Conservation (phyloP, 2,329 filamentous ascomycete genomes). For the Colletotrichum acutatum region DNA sequence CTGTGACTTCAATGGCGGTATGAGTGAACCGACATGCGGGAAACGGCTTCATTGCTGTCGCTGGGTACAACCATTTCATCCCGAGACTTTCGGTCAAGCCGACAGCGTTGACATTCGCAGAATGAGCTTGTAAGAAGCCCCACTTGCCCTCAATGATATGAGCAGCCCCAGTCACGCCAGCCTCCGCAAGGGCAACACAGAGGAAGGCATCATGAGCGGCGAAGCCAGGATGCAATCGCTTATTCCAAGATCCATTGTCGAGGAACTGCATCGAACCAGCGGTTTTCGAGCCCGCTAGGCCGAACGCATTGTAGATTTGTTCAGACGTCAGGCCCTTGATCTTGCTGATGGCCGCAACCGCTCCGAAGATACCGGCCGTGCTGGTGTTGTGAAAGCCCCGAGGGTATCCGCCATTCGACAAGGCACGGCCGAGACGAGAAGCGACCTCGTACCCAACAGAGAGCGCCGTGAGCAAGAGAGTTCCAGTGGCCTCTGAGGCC, state of each 20-base stretch:
- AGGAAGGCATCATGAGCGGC: slow-evolving; percentile 43
- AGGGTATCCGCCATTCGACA: slow-evolving; percentile 40
- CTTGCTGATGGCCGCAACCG: slow-evolving; percentile 41
- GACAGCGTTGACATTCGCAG: slow-evolving; percentile 32
- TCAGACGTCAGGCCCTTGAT: slow-evolving; percentile 37
- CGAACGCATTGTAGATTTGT: slow-evolving; percentile 39
- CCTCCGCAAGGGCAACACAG: slow-evolving; percentile 40
- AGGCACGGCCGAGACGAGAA: slow-evolving; percentile 40
- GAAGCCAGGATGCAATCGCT: slow-evolving; percentile 43
- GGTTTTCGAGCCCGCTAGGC: slow-evolving; percentile 40
- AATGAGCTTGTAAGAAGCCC: slow-evolving; percentile 39
- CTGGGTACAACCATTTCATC: not conserved
- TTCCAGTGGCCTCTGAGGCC: slow-evolving; percentile 1
- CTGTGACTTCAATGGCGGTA: slow-evolving; percentile 42
- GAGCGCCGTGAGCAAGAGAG: slow-evolving; percentile 22
- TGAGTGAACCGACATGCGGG: slow-evolving; percentile 39
- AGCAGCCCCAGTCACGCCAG: slow-evolving; percentile 39
- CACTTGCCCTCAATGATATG: slow-evolving; percentile 39
- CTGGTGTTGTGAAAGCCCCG: slow-evolving; percentile 43
- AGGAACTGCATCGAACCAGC: slow-evolving; percentile 45
- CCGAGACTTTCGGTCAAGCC: slow-evolving; percentile 31
- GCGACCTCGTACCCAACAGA: slow-evolving; percentile 43
- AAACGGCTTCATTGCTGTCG: not conserved
- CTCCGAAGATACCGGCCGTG: slow-evolving; percentile 42
- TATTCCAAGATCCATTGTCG: slow-evolving; percentile 44